Evolutionary conservation across 2,329 filamentous ascomycete genomes (phyloP).

Genomic region (Fusarium drepaniforme): DNA sequence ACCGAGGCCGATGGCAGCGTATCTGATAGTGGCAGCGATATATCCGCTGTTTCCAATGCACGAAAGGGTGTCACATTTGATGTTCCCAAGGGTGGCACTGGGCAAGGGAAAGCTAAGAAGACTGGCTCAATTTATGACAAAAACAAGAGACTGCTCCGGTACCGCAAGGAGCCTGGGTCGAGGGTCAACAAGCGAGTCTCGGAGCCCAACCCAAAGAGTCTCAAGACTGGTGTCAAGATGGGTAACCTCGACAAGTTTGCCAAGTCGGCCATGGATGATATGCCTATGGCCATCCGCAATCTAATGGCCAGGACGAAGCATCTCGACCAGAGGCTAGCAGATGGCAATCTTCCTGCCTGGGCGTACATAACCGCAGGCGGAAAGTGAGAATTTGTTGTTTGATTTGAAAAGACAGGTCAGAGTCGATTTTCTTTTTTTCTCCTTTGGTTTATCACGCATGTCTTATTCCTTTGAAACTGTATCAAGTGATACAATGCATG

Average conservation of each 20-base stretch:
- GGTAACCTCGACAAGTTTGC: constrained; percentile 1
- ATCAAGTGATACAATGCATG: constrained; percentile 12
- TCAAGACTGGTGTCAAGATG: background rate
- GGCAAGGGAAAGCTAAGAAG: background rate
- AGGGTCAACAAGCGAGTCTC: constrained; percentile 13
- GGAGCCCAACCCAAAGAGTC: background rate
- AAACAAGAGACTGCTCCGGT: background rate
- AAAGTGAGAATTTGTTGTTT: background rate
- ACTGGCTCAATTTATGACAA: background rate
- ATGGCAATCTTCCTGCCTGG: constrained; percentile 10
- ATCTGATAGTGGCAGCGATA: background rate
- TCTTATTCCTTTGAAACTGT: background rate
- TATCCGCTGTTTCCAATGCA: background rate
- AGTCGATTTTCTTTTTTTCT: background rate
- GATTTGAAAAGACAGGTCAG: background rate
- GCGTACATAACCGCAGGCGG: constrained; percentile 1
- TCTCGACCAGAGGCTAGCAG: constrained; percentile 21
- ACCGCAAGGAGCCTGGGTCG: background rate
- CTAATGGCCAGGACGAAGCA: constrained; percentile 22
- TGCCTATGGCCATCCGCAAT: constrained; percentile 40
- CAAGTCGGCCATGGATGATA: constrained; percentile 4
- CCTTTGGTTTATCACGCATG: background rate
- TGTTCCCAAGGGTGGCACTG: background rate
- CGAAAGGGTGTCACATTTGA: background rate
- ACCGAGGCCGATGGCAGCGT: background rate